These are phyloP conservation scores for Acanthamoeba triangularis DNA, from an alignment of 208 protist genomes.

Conservation along the genomic window DNA sequence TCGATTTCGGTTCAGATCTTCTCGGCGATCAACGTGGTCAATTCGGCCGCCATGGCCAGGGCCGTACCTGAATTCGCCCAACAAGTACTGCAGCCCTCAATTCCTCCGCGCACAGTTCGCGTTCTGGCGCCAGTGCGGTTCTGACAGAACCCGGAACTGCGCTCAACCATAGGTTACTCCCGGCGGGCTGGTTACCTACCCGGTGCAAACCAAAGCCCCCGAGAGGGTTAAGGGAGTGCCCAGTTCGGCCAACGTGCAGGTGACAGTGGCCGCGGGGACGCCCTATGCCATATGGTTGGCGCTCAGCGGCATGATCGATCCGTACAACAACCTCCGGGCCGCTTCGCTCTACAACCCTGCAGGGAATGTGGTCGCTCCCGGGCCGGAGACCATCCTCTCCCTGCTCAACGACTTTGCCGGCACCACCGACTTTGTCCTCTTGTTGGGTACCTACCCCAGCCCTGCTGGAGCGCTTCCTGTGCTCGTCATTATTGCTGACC, in stretches of 20 bases:
- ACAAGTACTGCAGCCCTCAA: background rate
- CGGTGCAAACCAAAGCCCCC: background rate
- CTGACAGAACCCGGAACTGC: background rate
- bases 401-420: background rate
- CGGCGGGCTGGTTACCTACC: background rate
- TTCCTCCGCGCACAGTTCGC: background rate
- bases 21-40: slow-evolving; percentile 27
- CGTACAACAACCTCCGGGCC: background rate
- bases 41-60: background rate
- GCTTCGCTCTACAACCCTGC: slow-evolving; percentile 20
- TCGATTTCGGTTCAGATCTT: background rate
- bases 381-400: slow-evolving; percentile 27
- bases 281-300: slow-evolving; percentile 1
- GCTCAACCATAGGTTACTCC: background rate
- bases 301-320: slow-evolving; percentile 7
- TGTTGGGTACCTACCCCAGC: background rate
- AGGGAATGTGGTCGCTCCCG: background rate
- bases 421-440: background rate
- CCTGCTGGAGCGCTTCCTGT: background rate
- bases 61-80: background rate
- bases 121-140: background rate
- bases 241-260: background rate
- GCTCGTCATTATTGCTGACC: background rate
- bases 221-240: background rate
- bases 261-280: background rate